Conservation (phyloP, 1,139 yeast genomes). For the Yamadazyma dushanensis region DNA sequence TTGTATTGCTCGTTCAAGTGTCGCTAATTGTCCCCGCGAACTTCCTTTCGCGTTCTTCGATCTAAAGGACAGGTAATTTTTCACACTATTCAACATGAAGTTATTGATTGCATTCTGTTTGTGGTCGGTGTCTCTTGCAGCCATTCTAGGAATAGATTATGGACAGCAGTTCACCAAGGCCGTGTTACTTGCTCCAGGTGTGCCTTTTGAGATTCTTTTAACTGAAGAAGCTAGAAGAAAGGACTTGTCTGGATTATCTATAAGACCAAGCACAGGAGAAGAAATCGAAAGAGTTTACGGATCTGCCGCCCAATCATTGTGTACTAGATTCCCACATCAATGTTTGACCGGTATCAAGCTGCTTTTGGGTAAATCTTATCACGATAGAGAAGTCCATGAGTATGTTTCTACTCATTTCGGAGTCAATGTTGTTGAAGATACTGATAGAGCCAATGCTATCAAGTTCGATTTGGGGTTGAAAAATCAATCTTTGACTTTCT, state of each 20-base stretch:
- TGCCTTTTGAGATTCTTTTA: constrained; percentile 81
- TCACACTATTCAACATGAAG: constrained; percentile 1
- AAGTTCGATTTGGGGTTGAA: constrained; percentile 54
- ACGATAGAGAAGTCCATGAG: constrained; percentile 42
- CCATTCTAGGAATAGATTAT: constrained; percentile 83
- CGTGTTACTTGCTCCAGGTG: constrained; percentile 85
- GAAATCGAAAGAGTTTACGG: constrained; percentile 79
- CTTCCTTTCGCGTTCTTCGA: constrained; percentile 1
- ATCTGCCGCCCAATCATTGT: constrained; percentile 66
- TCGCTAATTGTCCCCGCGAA: no score
- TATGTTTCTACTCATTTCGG: constrained; percentile 64
- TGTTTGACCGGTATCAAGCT: constrained; percentile 70
- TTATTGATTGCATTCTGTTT: constrained; percentile 13
- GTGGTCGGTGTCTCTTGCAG: constrained; percentile 37
- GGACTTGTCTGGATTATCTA: constrained; percentile 75
- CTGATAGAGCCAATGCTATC: constrained; percentile 48
- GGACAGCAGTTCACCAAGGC: constrained; percentile 91
- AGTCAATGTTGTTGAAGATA: constrained; percentile 44
- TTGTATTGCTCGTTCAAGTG: no score
- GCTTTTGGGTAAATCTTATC: constrained; percentile 64
- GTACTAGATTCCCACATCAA: constrained; percentile 72
- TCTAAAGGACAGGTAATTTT: constrained; percentile 3
- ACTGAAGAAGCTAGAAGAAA: constrained; percentile 92
- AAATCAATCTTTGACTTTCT: constrained; percentile 43
- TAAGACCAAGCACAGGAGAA: constrained; percentile 43